Conservation (phyloP, 257 asterid genomes). For the Petunia secreta region DNA sequence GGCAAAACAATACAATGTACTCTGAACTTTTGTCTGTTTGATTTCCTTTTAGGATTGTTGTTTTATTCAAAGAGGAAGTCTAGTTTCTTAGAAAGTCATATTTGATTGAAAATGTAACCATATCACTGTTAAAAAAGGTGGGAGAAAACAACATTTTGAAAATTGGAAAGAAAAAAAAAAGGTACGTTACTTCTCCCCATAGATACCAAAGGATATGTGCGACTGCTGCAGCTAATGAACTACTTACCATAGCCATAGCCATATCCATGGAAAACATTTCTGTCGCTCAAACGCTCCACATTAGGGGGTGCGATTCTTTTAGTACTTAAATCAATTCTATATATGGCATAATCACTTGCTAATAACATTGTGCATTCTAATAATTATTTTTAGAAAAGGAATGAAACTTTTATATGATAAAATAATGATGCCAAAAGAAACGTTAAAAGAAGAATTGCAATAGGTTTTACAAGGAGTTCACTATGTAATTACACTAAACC, state of each 20-base stretch:
- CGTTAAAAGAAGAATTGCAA: not conserved
- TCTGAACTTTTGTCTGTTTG: not conserved
- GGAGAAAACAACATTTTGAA: not conserved
- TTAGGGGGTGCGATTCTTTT: too few species aligned
- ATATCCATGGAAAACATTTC: too few species aligned
- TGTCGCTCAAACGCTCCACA: too few species aligned
- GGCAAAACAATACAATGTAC: conserved; percentile 17
- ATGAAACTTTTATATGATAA: not conserved
- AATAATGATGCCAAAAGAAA: not conserved
- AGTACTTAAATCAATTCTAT: not conserved
- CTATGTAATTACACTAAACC: too few species aligned
- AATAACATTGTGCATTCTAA: not conserved
- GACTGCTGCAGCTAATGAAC: too few species aligned
- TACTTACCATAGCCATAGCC: too few species aligned
- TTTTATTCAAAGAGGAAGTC: not conserved
- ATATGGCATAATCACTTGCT: not conserved
- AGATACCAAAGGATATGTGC: too few species aligned
- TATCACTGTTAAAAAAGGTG: not conserved
- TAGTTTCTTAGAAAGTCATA: not conserved
- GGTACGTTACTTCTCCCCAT: not conserved
- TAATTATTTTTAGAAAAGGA: not conserved
- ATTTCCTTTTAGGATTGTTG: not conserved
- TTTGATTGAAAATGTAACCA: conserved; percentile 14
- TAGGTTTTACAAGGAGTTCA: not conserved
- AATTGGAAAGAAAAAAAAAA: conserved; percentile 35